A percentile compares a stretch with the other conserved stretches of the same genome.
Conservation (phyloP, 1,284 basidiomycete species). For the Pseudozyma hubeiensis region DNA sequence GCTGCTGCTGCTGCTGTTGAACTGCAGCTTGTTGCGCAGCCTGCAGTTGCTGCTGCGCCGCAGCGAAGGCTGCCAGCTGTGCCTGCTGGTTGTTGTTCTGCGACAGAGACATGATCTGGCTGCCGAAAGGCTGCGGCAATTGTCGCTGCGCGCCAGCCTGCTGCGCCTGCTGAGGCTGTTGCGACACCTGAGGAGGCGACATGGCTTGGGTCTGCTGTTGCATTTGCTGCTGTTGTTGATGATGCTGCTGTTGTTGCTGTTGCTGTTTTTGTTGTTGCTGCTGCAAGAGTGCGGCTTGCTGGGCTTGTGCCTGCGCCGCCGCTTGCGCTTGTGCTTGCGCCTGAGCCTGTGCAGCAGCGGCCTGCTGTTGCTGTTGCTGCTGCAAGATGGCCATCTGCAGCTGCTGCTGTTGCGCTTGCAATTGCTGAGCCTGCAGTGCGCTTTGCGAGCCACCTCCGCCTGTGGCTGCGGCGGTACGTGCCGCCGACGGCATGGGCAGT, state of each 20-base stretch:
- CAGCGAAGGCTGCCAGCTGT: conserved; percentile 44
- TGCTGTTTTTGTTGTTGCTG: conserved; percentile 57
- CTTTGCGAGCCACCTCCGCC: conserved; percentile 39
- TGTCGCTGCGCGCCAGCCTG: conserved; percentile 32
- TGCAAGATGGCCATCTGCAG: conserved; percentile 49
- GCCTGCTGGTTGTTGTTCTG: conserved; percentile 45
- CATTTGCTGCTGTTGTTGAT: conserved; percentile 36
- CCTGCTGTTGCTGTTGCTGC: conserved; percentile 46
- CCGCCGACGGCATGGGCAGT: conserved; percentile 39
- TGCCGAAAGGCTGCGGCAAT: conserved; percentile 41
- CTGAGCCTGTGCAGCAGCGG: conserved; percentile 23
- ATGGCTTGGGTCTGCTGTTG: conserved; percentile 28
- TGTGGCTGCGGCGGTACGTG: conserved; percentile 35
- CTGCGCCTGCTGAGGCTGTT: conserved; percentile 26
- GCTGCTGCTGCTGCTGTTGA: conserved; percentile 29
- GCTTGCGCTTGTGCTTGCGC: conserved; percentile 26
- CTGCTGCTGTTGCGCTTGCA: conserved; percentile 42
- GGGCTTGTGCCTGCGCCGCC: conserved; percentile 46
- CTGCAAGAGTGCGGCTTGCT: conserved; percentile 49
- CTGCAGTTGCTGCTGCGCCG: conserved; percentile 50
- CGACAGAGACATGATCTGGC: conserved; percentile 40
- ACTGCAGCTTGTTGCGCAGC: conserved; percentile 41
- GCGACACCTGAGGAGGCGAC: conserved; percentile 45
- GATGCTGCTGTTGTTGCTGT: conserved; percentile 38
- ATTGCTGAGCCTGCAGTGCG: conserved; percentile 39